Evolutionary conservation across 2,329 filamentous ascomycete species (phyloP).

Genomic region (Cladobotryum protrusum): DNA sequence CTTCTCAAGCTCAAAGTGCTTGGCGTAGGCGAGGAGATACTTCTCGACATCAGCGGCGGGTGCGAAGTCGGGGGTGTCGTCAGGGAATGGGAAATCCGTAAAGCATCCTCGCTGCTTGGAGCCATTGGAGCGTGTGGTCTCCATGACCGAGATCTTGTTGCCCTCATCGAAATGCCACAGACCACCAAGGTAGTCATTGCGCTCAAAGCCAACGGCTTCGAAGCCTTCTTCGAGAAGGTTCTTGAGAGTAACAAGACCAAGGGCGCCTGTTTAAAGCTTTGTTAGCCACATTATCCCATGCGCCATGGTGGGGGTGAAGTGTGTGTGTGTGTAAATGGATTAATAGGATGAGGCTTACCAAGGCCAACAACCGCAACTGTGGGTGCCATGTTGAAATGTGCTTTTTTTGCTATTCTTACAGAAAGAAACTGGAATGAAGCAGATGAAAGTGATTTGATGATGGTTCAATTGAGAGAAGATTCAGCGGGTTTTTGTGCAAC

Average conservation of each 20-base stretch:
- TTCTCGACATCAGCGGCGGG: background rate
- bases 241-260: constrained; percentile 36
- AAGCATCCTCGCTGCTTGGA: constrained; percentile 1
- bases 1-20: constrained; percentile 26
- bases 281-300: background rate
- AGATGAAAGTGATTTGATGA: too few species aligned
- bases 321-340: background rate
- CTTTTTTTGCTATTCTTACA: too few species aligned
- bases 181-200: constrained; percentile 34
- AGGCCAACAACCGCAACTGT: constrained; percentile 23
- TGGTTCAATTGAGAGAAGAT: too few species aligned
- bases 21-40: constrained; percentile 20
- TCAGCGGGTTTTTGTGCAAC: too few species aligned
- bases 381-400: too few species aligned
- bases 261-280: constrained; percentile 21
- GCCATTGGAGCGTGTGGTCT: background rate
- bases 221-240: constrained; percentile 39
- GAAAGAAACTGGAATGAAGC: too few species aligned
- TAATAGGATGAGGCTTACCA: constrained; percentile 16
- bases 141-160: background rate
- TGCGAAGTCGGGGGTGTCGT: constrained; percentile 12
- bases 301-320: background rate
- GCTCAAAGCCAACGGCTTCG: constrained; percentile 37
- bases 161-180: constrained; percentile 36
- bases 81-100: constrained; percentile 31